Evolutionary conservation across 805 yeast genomes (phyloP), one percentile per base, ranked within the genome.

Genomic region (Ogataea dorogensis): DNA sequence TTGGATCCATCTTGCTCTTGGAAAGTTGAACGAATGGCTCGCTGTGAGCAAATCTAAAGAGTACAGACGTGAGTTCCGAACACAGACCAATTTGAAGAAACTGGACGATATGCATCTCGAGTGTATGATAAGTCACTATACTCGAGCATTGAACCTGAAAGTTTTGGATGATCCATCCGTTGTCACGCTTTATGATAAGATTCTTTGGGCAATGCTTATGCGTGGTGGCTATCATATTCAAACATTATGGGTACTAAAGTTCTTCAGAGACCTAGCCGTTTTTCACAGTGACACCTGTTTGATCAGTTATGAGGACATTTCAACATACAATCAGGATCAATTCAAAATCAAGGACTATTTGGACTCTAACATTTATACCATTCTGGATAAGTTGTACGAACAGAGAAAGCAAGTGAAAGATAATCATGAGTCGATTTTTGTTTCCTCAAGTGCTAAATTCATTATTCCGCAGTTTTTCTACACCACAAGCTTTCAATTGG

Each of bases 211-310:
- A 0, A 40, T 73, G 7, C 24, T 70, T 6, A 43, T 73, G 28
- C 63, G 59, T 38, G 79, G 79, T 11, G 73, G 70, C 1, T 49
- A 65, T 17, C 71, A 68, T 39, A 17, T 71, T 7, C 64, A 60
- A 28, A 51, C 64, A 2, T 43, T 74, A 13, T 65, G 70, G 68
- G 63, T 71, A 27, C 71, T 73, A 44, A 58, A 58, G 35, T 52
- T 57, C 12, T 44, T 71, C 24, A 56, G 58, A 24, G 53, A 59
- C 33, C 63, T 56, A 32, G 33, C 42, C 4, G 28, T 36, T 10
- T 32, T 47, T 14, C 22, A 42, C 23, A 44, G 53, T 21, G 49
- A 48, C 25, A 43, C 49, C 11, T 45, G 46, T 3, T 17, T 46
- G 7, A 22, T 45, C 20, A 45, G 50, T 26, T 38, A 40, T 21